phyloP scores from a whole-genome alignment of 2,329 filamentous ascomycete species.

The Verticillium nubilum region DNA sequence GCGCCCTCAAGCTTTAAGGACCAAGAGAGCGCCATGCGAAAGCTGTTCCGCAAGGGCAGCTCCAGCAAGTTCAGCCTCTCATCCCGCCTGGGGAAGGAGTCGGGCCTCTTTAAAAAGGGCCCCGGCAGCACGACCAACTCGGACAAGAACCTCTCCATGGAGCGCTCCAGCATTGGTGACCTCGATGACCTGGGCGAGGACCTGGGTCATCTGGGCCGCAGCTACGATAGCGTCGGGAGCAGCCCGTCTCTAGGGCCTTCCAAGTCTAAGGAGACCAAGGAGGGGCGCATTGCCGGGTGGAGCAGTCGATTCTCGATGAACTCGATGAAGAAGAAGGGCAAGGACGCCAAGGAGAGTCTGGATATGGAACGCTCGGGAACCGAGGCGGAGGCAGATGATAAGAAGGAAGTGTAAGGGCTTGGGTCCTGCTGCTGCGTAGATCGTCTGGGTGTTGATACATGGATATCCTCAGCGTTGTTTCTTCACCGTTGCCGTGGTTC shows the following conservation, averaged over 20 bases:
- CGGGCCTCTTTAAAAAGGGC: constrained; percentile 53
- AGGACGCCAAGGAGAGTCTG: constrained; percentile 48
- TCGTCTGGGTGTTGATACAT: neutral
- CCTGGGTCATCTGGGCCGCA: constrained; percentile 35
- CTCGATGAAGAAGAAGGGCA: constrained; percentile 56
- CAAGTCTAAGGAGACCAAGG: constrained; percentile 39
- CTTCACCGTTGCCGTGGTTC: neutral
- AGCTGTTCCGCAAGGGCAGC: constrained; percentile 60
- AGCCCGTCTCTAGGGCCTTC: constrained; percentile 51
- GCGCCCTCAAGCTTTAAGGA: constrained; percentile 36
- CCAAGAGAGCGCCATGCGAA: constrained; percentile 51
- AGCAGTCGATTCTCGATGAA: constrained; percentile 49
- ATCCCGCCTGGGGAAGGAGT: constrained; percentile 49
- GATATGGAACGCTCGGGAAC: constrained; percentile 36
- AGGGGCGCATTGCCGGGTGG: constrained; percentile 45
- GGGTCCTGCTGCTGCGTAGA: neutral
- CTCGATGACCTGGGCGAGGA: constrained; percentile 47
- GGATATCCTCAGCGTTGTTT: neutral
- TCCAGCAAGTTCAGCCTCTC: constrained; percentile 61
- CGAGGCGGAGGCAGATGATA: constrained; percentile 7
- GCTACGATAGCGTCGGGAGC: constrained; percentile 51
- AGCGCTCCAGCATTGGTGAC: constrained; percentile 55
- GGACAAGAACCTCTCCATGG: constrained; percentile 48
- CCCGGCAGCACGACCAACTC: constrained; percentile 51
- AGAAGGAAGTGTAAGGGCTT: constrained; percentile 8